A percentile compares a stretch with the other conserved stretches of the same genome.
Evolutionary conservation across 495 filamentous ascomycete genomes (phyloP).

Genomic region (Penicillium nucicola): DNA sequence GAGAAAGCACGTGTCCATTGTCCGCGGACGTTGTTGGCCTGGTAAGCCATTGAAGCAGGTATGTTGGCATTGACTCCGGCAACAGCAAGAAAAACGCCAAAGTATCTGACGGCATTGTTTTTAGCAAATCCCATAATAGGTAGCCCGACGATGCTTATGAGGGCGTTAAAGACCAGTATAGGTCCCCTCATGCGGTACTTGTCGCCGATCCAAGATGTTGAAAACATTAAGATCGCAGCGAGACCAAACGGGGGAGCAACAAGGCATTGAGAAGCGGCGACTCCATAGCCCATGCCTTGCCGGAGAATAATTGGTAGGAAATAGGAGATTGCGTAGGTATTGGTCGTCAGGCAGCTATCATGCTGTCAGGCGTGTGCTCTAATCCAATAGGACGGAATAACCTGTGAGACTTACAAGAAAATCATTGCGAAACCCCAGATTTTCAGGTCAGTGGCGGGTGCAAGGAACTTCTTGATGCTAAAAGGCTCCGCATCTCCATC

Average conservation of each 20-base stretch:
- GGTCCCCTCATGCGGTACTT: conserved; percentile 54
- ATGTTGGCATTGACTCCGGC: conserved; percentile 61
- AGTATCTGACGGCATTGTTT: conserved; percentile 52
- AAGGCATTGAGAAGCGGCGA: conserved; percentile 59
- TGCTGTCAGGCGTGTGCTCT: too few species aligned
- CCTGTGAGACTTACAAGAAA: conserved; percentile 47
- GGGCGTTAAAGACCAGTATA: conserved; percentile 53
- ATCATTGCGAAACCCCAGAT: conserved; percentile 61
- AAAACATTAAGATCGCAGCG: conserved; percentile 59
- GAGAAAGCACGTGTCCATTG: conserved; percentile 64
- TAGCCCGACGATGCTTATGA: conserved; percentile 49
- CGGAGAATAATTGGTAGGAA: conserved; percentile 65
- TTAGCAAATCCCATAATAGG: conserved; percentile 52
- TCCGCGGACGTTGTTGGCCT: conserved; percentile 64
- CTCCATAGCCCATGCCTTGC: conserved; percentile 54
- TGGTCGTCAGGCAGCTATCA: conserved; percentile 54
- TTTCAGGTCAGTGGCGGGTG: conserved; percentile 49
- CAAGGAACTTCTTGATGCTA: conserved; percentile 52
- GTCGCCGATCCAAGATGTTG: conserved; percentile 52
- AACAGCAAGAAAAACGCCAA: conserved; percentile 62
- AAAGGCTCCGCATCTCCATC: conserved; percentile 49
- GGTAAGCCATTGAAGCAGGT: conserved; percentile 54
- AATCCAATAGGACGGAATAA: too few species aligned
- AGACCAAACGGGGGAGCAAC: conserved; percentile 61
- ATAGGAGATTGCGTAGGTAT: conserved; percentile 63